Conservation (phyloP, 1,284 basidiomycete genomes). For the Marasmius tenuissimus region DNA sequence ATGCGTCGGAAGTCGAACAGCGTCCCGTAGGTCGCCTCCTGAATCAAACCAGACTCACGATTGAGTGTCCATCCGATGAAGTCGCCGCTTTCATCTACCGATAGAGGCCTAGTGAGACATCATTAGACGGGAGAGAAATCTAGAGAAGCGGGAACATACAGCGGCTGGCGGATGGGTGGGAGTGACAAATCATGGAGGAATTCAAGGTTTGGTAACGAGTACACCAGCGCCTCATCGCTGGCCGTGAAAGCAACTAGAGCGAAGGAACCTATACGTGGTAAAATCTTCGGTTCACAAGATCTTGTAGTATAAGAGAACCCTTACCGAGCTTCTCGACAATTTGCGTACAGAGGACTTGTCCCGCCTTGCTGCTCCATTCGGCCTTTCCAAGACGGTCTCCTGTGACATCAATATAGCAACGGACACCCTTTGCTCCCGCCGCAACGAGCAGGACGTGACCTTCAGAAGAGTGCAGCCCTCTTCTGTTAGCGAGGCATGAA, state of each 20-base stretch:
- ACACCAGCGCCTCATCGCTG: constrained; percentile 53
- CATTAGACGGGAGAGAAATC: neutral
- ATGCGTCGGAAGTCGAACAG: constrained; percentile 56
- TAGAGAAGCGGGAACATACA: constrained; percentile 34
- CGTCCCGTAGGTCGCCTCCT: constrained; percentile 51
- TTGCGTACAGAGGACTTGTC: constrained; percentile 46
- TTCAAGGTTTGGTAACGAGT: constrained; percentile 71
- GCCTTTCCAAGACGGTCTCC: constrained; percentile 58
- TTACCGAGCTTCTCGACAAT: constrained; percentile 57
- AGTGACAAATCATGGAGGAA: constrained; percentile 50
- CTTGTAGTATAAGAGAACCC: constrained; percentile 10
- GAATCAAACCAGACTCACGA: constrained; percentile 30
- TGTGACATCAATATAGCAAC: constrained; percentile 53
- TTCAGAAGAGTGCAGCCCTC: constrained; percentile 32
- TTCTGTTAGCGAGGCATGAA: constrained; percentile 44
- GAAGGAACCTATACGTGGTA: constrained; percentile 44
- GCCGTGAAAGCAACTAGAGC: constrained; percentile 68
- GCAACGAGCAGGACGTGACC: constrained; percentile 47
- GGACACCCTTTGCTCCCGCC: constrained; percentile 59
- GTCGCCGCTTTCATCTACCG: constrained; percentile 58
- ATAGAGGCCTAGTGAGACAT: constrained; percentile 38
- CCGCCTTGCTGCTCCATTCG: constrained; percentile 57
- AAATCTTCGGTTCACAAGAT: constrained; percentile 1
- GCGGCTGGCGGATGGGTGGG: constrained; percentile 32
- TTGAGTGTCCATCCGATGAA: constrained; percentile 47